A percentile compares a stretch with the other conserved stretches of the same genome.
Evolutionary conservation across 2,329 filamentous ascomycete genomes (phyloP).

Genomic region (Metarhizium anisopliae): DNA sequence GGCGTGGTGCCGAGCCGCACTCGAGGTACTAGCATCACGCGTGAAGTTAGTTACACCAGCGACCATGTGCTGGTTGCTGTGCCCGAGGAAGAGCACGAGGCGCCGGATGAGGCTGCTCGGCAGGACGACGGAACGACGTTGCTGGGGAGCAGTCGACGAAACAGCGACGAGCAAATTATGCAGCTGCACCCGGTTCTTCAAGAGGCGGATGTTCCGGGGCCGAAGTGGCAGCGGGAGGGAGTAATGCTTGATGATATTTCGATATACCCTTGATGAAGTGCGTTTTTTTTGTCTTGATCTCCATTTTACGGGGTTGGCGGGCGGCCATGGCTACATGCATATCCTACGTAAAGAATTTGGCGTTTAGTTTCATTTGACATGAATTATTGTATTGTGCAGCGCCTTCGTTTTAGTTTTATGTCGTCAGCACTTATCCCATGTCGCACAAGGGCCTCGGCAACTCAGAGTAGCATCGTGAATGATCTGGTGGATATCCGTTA

Average conservation of each 20-base stretch:
- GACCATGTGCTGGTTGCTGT: constrained; percentile 29
- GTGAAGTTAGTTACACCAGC: constrained; percentile 26
- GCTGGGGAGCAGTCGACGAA: constrained; percentile 12
- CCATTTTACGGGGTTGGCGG: neutral
- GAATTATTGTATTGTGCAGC: too few species aligned
- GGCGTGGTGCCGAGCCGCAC: constrained; percentile 10
- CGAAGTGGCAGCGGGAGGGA: constrained; percentile 14
- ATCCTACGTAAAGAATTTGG: too few species aligned
- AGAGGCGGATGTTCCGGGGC: constrained; percentile 18
- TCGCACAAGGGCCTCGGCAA: too few species aligned
- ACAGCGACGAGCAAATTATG: constrained; percentile 12
- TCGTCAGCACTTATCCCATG: too few species aligned
- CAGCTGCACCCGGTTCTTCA: constrained; percentile 8
- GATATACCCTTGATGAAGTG: neutral
- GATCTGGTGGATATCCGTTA: too few species aligned
- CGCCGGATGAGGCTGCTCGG: neutral
- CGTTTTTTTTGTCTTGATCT: neutral
- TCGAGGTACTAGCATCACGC: constrained; percentile 17
- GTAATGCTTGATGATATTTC: neutral
- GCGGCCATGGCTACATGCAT: neutral
- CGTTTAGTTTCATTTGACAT: too few species aligned
- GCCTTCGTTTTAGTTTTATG: too few species aligned
- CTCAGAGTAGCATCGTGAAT: too few species aligned
- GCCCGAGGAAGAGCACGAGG: constrained; percentile 28
- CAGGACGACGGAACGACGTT: constrained; percentile 5